Percentiles rank a stretch among this genome's conserved stretches.
Conservation (phyloP, 2,329 filamentous ascomycete species). For the Monilinia fructigena region DNA sequence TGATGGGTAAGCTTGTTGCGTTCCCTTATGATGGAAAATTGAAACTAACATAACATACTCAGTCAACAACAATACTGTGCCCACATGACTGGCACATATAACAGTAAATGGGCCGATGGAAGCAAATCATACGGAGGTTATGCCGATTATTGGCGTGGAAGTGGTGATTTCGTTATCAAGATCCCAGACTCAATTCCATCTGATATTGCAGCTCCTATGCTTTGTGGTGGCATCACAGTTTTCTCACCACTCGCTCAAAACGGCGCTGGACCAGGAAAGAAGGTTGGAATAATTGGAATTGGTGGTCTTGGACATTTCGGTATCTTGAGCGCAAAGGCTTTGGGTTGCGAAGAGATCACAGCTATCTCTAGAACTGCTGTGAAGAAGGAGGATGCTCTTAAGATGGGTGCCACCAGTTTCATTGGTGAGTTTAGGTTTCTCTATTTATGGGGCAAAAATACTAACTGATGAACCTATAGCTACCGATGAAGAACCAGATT, state of each 20-base stretch:
- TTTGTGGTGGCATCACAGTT: slow-evolving; percentile 75
- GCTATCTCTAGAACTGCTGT: slow-evolving; percentile 59
- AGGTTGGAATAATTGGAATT: slow-evolving; percentile 65
- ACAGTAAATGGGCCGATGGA: slow-evolving; percentile 39
- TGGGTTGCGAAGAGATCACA: slow-evolving; percentile 65
- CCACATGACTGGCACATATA: slow-evolving; percentile 46
- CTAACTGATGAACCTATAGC: slow-evolving; percentile 4
- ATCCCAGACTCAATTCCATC: slow-evolving; percentile 54
- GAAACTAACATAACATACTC: background rate
- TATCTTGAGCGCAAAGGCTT: slow-evolving; percentile 66
- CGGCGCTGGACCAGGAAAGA: slow-evolving; percentile 66
- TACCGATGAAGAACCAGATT: slow-evolving; percentile 56
- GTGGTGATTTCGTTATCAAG: slow-evolving; percentile 58
- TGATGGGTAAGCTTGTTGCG: slow-evolving; percentile 32
- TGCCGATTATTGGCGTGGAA: slow-evolving; percentile 51
- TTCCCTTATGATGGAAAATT: slow-evolving; percentile 27
- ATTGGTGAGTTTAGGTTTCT: slow-evolving; percentile 40
- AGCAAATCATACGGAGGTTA: slow-evolving; percentile 53
- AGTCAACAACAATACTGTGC: slow-evolving; percentile 17
- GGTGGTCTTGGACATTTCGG: slow-evolving; percentile 72
- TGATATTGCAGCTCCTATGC: slow-evolving; percentile 61
- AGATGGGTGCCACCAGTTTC: slow-evolving; percentile 58
- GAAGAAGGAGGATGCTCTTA: slow-evolving; percentile 60
- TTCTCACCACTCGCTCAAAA: slow-evolving; percentile 68
- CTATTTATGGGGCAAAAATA: background rate